phyloP scores from a whole-genome alignment of 2,329 filamentous ascomycete species.

The Calonectria multiphialidica region DNA sequence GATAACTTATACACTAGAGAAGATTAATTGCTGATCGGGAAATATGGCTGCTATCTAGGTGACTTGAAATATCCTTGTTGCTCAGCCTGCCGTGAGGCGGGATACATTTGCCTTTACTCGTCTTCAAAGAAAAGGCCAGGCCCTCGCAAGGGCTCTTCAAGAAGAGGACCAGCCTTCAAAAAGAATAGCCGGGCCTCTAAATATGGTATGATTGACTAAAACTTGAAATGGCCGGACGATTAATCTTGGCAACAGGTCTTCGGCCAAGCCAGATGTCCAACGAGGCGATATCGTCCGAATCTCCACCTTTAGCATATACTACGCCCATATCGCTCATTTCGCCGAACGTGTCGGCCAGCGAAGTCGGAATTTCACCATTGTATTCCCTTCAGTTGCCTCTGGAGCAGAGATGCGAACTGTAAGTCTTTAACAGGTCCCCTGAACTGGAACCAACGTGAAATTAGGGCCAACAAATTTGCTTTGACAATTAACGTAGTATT shows the following conservation, averaged over 20 bases:
- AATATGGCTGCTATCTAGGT: neutral
- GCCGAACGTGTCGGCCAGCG: neutral
- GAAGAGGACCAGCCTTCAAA: neutral
- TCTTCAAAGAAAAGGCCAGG: neutral
- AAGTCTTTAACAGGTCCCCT: neutral
- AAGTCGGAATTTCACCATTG: neutral
- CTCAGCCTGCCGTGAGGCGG: neutral
- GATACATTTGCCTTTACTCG: neutral
- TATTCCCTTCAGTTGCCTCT: neutral
- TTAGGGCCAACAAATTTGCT: neutral
- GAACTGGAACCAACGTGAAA: neutral
- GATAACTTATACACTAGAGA: neutral
- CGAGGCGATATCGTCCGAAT: neutral
- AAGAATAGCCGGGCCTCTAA: neutral
- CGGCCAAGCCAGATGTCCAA: neutral
- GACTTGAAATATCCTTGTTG: neutral
- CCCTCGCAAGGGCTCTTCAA: neutral
- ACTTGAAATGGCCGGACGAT: neutral
- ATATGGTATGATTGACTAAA: neutral
- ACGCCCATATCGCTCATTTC: neutral
- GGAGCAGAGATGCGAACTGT: neutral
- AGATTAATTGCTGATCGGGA: neutral
- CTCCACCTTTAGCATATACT: neutral
- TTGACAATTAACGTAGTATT: neutral
- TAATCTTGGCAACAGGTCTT: neutral